phyloP scores from a whole-genome alignment of 2,329 filamentous ascomycete species.

The Dryadomyces quercus-mongolicae region DNA sequence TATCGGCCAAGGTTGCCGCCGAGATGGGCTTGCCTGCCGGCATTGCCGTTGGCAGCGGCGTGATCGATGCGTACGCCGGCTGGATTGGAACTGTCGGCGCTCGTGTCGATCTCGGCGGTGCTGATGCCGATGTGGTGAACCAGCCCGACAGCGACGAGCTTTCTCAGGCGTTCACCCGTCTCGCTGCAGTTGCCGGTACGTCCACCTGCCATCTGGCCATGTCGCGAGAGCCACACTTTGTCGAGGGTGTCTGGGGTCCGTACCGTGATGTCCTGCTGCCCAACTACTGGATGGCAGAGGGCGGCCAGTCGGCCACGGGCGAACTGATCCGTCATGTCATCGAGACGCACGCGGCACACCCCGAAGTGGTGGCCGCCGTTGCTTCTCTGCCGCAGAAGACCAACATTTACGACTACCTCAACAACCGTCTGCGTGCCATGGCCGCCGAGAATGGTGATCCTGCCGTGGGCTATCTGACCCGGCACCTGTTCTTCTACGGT shows the following conservation, averaged over 20 bases:
- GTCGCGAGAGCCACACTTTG: conserved; percentile 86
- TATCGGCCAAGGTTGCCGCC: conserved; percentile 70
- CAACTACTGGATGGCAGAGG: conserved; percentile 92
- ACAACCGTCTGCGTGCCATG: conserved; percentile 72
- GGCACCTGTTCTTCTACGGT: conserved; percentile 97
- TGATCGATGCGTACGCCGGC: conserved; percentile 96
- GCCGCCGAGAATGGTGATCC: conserved; percentile 57
- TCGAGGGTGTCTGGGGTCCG: conserved; percentile 91
- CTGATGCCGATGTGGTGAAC: conserved; percentile 45
- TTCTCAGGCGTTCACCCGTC: conserved; percentile 81
- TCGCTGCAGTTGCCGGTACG: conserved; percentile 90
- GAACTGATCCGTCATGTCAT: conserved; percentile 90
- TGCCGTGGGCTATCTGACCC: conserved; percentile 70
- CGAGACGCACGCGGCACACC: conserved; percentile 86
- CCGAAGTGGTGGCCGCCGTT: conserved; percentile 57
- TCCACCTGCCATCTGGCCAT: conserved; percentile 96
- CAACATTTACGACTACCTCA: conserved; percentile 93
- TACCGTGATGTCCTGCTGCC: conserved; percentile 91
- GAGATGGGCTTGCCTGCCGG: conserved; percentile 78
- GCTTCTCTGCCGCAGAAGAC: conserved; percentile 70
- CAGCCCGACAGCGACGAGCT: conserved; percentile 50
- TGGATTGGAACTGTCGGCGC: conserved; percentile 99
- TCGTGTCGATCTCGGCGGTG: conserved; percentile 65
- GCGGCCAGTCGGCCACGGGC: conserved; percentile 90
- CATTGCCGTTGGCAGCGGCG: conserved; percentile 87